Conservation (phyloP, 345 rosid genomes). For the Corchorus olitorius region DNA sequence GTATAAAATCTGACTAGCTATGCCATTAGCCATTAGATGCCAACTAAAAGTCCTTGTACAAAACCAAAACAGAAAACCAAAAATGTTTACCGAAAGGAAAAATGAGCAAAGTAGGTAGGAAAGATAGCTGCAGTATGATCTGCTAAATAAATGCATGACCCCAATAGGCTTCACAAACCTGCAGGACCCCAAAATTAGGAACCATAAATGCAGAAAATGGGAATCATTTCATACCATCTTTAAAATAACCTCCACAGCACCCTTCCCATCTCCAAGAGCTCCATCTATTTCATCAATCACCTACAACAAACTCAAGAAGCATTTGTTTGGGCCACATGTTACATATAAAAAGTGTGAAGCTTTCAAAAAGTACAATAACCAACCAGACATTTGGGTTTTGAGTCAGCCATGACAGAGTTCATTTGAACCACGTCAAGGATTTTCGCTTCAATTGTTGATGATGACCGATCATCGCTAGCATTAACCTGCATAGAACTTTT, state of each 20-base stretch:
- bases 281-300: slow-evolving; percentile 99
- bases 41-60: slow-evolving; percentile 2
- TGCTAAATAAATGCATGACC: neutral
- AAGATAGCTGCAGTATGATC: neutral
- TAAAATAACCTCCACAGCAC: slow-evolving; percentile 90
- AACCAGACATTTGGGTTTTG: slow-evolving; percentile 94
- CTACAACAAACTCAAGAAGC: slow-evolving; percentile 42
- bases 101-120: neutral
- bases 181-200: slow-evolving; percentile 13
- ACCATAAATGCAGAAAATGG: slow-evolving; percentile 2
- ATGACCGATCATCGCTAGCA: slow-evolving; percentile 96
- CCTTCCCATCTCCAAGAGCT: slow-evolving; percentile 95
- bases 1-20: neutral
- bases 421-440: slow-evolving; percentile 96
- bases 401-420: slow-evolving; percentile 91
- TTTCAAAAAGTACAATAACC: slow-evolving; percentile 23
- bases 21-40: neutral
- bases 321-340: slow-evolving; percentile 10
- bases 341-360: slow-evolving; percentile 14
- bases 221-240: slow-evolving; percentile 70
- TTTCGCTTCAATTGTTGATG: slow-evolving; percentile 80
- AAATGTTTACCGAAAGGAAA: neutral
- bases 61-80: slow-evolving; percentile 11
- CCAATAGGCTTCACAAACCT: slow-evolving; percentile 14
- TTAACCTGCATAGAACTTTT: slow-evolving; percentile 57